Evolutionary conservation across 176 grass and related monocot species (phyloP), one percentile per base, ranked within the genome.

Genomic region (Tuctoria greenei): DNA sequence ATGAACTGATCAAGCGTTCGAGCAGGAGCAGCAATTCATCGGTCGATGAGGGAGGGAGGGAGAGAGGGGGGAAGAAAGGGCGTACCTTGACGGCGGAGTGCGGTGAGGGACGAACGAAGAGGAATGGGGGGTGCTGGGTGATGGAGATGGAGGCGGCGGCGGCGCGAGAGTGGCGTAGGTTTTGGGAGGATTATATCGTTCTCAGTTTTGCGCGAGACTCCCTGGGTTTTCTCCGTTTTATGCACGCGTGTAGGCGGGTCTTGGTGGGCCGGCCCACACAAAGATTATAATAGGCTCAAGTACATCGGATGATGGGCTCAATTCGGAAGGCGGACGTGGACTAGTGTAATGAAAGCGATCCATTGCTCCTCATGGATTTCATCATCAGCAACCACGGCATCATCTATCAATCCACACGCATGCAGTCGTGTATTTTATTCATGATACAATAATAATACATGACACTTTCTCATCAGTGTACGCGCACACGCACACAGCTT

Each of bases 131-230:
- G 34, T 20, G 6, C 46, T 50, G 46, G 49, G 49, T 7, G 5
- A 10, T 4, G 73, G 59, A 51, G 61, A 8, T 10, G 18, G 28
- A 62, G 1, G 28, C 5, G 73, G 43, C 67, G 85, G 85, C 86
- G 74, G 69, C 75, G 74, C 54, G 61, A n/a, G 42, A 28, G 6
- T 28, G 21, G 28, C 31, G 66, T 39, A 50, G 74, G 74, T 17
- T 78, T 78, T 27, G 20, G 36, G 44, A 67, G 69, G 69, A 79
- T 83, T 87, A 79, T 83, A 87, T 74, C 68, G 86, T 74, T 78
- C 67, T 71, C 79, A 4, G 17, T 67, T 72, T 87, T 61, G 24
- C 60, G 11, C 0, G 1, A 15, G 11, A 24, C 54, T 10, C 71
- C 84, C 71, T 81, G 14, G 0, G 0, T 0, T 26, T 69, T 12